phyloP scores from a whole-genome alignment of 2,329 filamentous ascomycete species.

The Blumeriella jaapii region DNA sequence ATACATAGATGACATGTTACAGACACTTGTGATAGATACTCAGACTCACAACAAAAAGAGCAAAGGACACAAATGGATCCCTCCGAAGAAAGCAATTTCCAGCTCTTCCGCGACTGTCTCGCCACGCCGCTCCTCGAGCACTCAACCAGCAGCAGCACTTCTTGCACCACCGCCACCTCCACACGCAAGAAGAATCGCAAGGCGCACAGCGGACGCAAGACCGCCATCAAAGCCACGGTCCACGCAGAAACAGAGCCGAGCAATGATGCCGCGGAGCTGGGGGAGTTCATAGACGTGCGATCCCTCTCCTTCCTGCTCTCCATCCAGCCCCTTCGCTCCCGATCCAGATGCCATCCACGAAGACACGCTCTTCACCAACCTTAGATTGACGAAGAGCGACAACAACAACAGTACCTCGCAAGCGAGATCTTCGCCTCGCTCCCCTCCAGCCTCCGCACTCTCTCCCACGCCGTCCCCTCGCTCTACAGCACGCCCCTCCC shows the following conservation, averaged over 20 bases:
- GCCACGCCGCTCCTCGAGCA: constrained; percentile 57
- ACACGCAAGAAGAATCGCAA: constrained; percentile 33
- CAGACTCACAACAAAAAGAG: neutral
- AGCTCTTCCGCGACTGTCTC: constrained; percentile 63
- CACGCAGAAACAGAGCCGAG: constrained; percentile 6
- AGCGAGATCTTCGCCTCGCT: constrained; percentile 55
- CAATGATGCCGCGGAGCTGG: constrained; percentile 46
- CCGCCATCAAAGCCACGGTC: constrained; percentile 15
- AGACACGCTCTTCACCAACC: neutral
- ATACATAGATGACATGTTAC: neutral
- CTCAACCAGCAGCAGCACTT: constrained; percentile 33
- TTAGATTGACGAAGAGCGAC: neutral
- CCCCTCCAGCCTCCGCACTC: constrained; percentile 45
- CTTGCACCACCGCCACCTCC: too few relatives aligned
- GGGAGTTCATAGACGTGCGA: constrained; percentile 59
- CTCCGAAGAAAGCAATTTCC: constrained; percentile 43
- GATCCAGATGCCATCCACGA: too few relatives aligned
- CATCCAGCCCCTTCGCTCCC: too few relatives aligned
- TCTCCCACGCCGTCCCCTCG: constrained; percentile 49
- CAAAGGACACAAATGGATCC: constrained; percentile 8
- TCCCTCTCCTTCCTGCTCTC: too few relatives aligned
- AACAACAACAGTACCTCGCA: constrained; percentile 50
- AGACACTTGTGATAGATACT: neutral
- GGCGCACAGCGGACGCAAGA: constrained; percentile 24
- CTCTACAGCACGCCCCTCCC: constrained; percentile 48